A percentile compares a stretch with the other conserved stretches of the same genome.
Conservation (phyloP, 176 grass and related monocot genomes). For the Poa annua region DNA sequence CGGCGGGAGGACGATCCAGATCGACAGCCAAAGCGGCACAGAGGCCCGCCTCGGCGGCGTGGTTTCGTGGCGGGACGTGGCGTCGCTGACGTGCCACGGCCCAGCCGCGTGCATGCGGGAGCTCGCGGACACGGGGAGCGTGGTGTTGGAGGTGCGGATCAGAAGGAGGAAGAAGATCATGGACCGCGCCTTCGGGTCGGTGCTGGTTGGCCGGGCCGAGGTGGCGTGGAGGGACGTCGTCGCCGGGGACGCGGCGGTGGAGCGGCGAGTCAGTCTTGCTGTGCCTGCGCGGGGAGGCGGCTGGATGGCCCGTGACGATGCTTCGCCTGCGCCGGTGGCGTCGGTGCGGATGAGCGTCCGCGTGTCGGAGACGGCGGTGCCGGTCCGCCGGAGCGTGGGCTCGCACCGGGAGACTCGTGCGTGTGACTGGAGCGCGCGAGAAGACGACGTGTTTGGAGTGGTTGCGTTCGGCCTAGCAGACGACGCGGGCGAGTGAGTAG, state of each 20-base stretch:
- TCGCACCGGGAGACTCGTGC: neutral
- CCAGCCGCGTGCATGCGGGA: constrained; percentile 33
- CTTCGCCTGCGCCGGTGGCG: neutral
- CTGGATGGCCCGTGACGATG: neutral
- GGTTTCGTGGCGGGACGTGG: constrained; percentile 49
- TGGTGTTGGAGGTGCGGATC: constrained; percentile 52
- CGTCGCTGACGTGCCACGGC: constrained; percentile 47
- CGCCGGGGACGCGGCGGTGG: neutral
- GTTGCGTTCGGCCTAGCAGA: constrained; percentile 23
- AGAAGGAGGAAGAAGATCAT: constrained; percentile 17
- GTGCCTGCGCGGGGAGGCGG: neutral
- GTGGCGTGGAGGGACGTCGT: constrained; percentile 43
- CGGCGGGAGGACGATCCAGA: constrained; percentile 41
- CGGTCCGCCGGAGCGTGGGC: neutral
- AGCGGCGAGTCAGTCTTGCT: constrained; percentile 17
- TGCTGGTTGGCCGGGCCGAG: constrained; percentile 39
- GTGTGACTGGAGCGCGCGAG: constrained; percentile 10
- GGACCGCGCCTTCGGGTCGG: constrained; percentile 3
- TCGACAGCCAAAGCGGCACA: constrained; percentile 29
- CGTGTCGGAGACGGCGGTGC: constrained; percentile 24
- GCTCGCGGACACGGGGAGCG: constrained; percentile 28
- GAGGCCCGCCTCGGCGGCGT: neutral
- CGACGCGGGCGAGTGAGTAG: constrained; percentile 48
- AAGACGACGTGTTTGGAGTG: constrained; percentile 22
- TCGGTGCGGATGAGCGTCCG: constrained; percentile 42